A percentile compares a stretch with the other conserved stretches of the same genome.
Evolutionary conservation across 2,329 filamentous ascomycete species (phyloP).

Genomic region (Ceratocystis cubensis): DNA sequence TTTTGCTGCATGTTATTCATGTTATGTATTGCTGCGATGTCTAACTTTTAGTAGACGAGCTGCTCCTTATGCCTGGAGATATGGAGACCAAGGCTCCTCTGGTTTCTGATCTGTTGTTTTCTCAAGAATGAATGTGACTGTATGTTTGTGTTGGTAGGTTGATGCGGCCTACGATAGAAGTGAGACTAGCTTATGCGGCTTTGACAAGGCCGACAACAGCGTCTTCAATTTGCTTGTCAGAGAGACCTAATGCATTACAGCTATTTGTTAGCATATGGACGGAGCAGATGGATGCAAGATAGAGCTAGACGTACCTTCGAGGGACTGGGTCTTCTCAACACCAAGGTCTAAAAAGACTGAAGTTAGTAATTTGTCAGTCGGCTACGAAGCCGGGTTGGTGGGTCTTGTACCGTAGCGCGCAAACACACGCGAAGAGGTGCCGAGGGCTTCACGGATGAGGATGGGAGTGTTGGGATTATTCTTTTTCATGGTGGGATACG

Average conservation of each 20-base stretch:
- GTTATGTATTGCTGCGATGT: background rate
- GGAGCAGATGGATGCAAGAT: constrained; percentile 23
- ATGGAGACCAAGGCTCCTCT: background rate
- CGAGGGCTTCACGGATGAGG: constrained; percentile 81
- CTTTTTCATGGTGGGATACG: constrained; percentile 99
- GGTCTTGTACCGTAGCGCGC: constrained; percentile 72
- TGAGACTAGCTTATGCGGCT: constrained; percentile 21
- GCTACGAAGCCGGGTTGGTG: background rate
- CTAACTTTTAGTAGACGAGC: background rate
- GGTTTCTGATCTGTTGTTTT: constrained; percentile 1
- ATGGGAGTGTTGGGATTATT: constrained; percentile 92
- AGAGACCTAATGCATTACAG: constrained; percentile 31
- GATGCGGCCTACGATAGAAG: background rate
- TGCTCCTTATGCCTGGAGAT: background rate
- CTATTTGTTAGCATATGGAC: constrained; percentile 23
- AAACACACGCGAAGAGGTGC: constrained; percentile 73
- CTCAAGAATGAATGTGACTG: background rate
- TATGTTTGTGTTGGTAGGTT: constrained; percentile 5
- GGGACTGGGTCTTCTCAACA: constrained; percentile 43
- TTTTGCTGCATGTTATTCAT: background rate
- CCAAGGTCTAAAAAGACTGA: constrained; percentile 36
- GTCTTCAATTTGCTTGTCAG: constrained; percentile 51
- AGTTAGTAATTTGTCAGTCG: background rate
- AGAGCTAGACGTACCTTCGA: constrained; percentile 34
- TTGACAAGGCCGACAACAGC: constrained; percentile 44